These are phyloP conservation scores for Batkoa obscura DNA, from an alignment of 371 early-diverging fungal genomes.

Conservation along the genomic window DNA sequence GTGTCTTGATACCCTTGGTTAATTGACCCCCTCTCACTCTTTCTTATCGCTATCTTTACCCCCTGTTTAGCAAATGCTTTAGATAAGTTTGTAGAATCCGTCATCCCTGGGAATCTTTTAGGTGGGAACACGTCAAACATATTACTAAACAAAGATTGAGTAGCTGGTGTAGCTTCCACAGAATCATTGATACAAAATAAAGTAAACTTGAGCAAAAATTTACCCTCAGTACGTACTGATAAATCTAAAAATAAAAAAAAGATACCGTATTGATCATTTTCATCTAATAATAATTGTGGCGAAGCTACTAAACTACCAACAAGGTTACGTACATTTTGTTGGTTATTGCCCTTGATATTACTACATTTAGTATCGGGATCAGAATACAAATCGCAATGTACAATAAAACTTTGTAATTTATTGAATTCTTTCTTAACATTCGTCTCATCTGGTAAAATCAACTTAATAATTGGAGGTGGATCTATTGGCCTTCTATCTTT, in stretches of 20 bases:
- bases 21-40: neutral
- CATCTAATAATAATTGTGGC: constrained; percentile 68
- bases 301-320: constrained; percentile 78
- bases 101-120: constrained; percentile 90
- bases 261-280: constrained; percentile 69
- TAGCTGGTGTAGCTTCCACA: constrained; percentile 38
- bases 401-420: neutral
- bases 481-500: constrained; percentile 54
- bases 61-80: constrained; percentile 89
- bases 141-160: constrained; percentile 59
- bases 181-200: constrained; percentile 76
- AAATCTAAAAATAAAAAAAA: constrained; percentile 94
- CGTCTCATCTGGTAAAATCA: constrained; percentile 8
- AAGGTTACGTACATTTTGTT: constrained; percentile 11
- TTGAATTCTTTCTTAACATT: neutral
- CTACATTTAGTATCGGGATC: constrained; percentile 11
- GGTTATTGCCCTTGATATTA: constrained; percentile 6
- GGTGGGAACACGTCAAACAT: constrained; percentile 72
- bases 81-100: constrained; percentile 71
- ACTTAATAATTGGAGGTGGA: constrained; percentile 44
- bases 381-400: constrained; percentile 13
- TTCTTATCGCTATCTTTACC: constrained; percentile 37
- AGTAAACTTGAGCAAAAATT: constrained; percentile 69
- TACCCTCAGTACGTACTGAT: constrained; percentile 77
- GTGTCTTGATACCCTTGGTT: too few relatives aligned